Evolutionary conservation across 345 rosid genomes (phyloP), one percentile per base, ranked within the genome.

Genomic region (Viola odorata): DNA sequence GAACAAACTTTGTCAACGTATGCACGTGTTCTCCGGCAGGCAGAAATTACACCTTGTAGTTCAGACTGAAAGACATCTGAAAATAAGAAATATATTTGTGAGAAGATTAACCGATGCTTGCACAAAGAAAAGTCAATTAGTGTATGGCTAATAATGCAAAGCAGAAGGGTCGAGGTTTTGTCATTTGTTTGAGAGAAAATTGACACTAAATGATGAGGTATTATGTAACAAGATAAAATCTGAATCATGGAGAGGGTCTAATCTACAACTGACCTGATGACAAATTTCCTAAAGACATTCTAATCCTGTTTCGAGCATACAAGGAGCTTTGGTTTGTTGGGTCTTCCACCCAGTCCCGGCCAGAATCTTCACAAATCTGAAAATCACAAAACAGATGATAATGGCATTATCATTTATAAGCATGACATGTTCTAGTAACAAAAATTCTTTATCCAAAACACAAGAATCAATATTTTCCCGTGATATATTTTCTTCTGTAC

Each of bases 221-320:
- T 23, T 23, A 23, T 23, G 32, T 23, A 23, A 0, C 32, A 23
- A 23, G 32, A 23, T 23, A 23, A 23, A 23, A 23, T 23, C 32
- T 23, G 32, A 23, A 23, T 23, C 50, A 9, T 6, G 50, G 12
- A 47, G 5, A 11, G 50, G 50, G 5, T 17, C 55, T 54, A 9
- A 51, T 63, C 40, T 37, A 63, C 61, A 55, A 77, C 89, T 81
- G 71, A 83, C 98, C 69, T 71, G 95, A 85, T 58, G 82, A 69
- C 58, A 82, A 53, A 47, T 70, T 69, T 72, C 65, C 81, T 57
- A 92, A 77, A 50, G 96, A 80, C 68, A 78, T 74, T 39, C 91
- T 81, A 70, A 89, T 92, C 79, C 97, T 83, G 57, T 85, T 92
- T 48, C 98, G 83, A 61, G 77, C 98, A 82, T 79, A 92, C 50